A percentile compares a stretch with the other conserved stretches of the same genome.
These are phyloP conservation scores for Fusarium sp. DNA, from an alignment of 2,329 filamentous ascomycete genomes.

Conservation along the genomic window DNA sequence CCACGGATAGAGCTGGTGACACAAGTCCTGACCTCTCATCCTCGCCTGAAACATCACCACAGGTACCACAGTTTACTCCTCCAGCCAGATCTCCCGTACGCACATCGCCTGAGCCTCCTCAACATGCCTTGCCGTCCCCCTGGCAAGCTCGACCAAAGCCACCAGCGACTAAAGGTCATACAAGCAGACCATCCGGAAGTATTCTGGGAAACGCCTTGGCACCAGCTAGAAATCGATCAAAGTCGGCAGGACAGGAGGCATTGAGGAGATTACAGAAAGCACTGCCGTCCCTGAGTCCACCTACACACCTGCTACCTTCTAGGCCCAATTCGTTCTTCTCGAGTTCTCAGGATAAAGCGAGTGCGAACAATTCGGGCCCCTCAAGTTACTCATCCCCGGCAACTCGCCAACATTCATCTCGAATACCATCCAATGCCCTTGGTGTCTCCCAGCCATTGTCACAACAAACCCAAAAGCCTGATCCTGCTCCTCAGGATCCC, in stretches of 20 bases:
- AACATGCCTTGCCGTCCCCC: slow-evolving; percentile 46
- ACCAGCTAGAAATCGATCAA: slow-evolving; percentile 62
- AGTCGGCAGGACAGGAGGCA: slow-evolving; percentile 68
- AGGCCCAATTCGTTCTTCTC: slow-evolving; percentile 57
- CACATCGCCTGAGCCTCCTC: slow-evolving; percentile 9
- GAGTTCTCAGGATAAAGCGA: slow-evolving; percentile 52
- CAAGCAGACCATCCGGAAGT: slow-evolving; percentile 47
- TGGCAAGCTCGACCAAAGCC: slow-evolving; percentile 48
- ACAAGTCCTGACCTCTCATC: slow-evolving; percentile 42
- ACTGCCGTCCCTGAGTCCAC: slow-evolving; percentile 62
- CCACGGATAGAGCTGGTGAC: slow-evolving; percentile 40
- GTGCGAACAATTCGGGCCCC: slow-evolving; percentile 5
- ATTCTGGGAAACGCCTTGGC: slow-evolving; percentile 61
- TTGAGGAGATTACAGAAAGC: slow-evolving; percentile 68
- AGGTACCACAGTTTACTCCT: slow-evolving; percentile 13
- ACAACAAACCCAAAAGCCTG: slow-evolving; percentile 16
- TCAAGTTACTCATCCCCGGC: slow-evolving; percentile 16
- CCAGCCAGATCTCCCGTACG: slow-evolving; percentile 11
- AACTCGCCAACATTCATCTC: slow-evolving; percentile 9
- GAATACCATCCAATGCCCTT: slow-evolving; percentile 9
- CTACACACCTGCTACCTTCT: slow-evolving; percentile 55
- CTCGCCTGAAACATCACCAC: slow-evolving; percentile 34
- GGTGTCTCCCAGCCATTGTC: slow-evolving; percentile 23
- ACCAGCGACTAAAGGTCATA: slow-evolving; percentile 30
- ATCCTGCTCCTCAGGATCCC: slow-evolving; percentile 4